These are phyloP conservation scores for Triticum dicoccoides DNA, from an alignment of 176 grass and related monocot genomes.

Conservation along the genomic window DNA sequence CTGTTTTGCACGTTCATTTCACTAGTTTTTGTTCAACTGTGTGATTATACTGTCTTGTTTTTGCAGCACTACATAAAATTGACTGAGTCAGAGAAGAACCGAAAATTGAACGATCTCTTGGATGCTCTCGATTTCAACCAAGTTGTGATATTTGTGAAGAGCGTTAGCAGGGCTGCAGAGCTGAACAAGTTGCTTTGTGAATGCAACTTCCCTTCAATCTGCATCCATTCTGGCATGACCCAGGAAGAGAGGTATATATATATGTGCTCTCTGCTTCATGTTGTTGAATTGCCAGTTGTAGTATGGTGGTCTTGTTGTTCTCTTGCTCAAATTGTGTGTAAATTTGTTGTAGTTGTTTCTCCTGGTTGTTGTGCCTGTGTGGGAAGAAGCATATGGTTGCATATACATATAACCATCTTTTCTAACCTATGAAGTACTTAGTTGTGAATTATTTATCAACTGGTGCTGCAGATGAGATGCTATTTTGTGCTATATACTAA, in stretches of 20 bases:
- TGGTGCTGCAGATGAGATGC: too few species aligned
- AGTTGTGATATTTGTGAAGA: conserved; percentile 99
- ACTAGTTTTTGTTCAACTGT: background rate
- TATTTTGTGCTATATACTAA: too few species aligned
- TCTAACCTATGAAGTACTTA: background rate
- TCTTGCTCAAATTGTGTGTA: background rate
- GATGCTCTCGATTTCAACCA: conserved; percentile 99
- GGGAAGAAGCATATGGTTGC: background rate
- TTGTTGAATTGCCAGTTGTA: background rate
- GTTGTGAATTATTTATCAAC: too few species aligned
- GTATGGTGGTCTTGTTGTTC: too few species aligned
- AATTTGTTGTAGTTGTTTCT: background rate
- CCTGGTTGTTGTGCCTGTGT: background rate
- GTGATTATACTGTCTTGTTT: background rate
- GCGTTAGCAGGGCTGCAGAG: conserved; percentile 83
- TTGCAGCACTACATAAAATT: conserved; percentile 96
- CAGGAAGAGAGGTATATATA: conserved; percentile 84
- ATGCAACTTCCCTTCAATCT: conserved; percentile 97
- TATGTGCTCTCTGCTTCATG: background rate
- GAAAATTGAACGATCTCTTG: conserved; percentile 95
- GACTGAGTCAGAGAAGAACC: conserved; percentile 85
- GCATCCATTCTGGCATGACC: conserved; percentile 97
- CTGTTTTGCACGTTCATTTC: background rate
- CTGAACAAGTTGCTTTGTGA: conserved; percentile 96
- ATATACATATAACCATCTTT: background rate